Evolutionary conservation across 2,329 filamentous ascomycete genomes (phyloP).

Genomic region (Phialophora verrucosa): DNA sequence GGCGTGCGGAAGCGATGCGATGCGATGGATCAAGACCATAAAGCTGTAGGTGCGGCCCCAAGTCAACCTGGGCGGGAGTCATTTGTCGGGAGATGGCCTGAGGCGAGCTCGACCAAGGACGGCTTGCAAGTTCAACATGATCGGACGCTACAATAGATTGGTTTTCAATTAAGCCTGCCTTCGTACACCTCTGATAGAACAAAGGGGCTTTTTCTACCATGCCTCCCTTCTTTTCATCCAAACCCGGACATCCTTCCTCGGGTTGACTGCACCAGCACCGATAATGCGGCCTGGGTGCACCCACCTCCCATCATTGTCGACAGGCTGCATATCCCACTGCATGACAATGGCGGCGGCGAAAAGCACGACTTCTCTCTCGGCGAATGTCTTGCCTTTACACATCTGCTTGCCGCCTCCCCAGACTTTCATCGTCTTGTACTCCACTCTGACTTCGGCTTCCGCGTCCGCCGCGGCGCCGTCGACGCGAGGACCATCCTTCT

Average conservation of each 20-base stretch:
- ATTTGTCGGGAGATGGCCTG: not conserved
- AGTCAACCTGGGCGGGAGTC: not conserved
- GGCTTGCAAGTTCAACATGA: not conserved
- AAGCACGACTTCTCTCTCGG: constrained; percentile 57
- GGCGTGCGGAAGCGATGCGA: not conserved
- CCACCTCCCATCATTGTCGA: constrained; percentile 52
- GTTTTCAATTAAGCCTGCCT: not conserved
- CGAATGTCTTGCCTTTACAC: constrained; percentile 59
- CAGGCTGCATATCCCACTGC: constrained; percentile 63
- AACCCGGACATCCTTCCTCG: constrained; percentile 60
- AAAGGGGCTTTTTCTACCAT: constrained; percentile 20
- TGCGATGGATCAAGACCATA: not conserved
- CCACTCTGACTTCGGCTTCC: constrained; percentile 40
- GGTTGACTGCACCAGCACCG: constrained; percentile 58
- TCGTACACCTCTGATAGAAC: not conserved
- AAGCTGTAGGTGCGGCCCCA: not conserved
- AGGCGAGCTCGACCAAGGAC: not conserved
- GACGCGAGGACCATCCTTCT: constrained; percentile 42
- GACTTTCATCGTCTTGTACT: constrained; percentile 53
- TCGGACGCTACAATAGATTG: not conserved
- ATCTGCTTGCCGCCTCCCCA: constrained; percentile 57
- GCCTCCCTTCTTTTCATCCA: constrained; percentile 54
- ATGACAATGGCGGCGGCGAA: constrained; percentile 60
- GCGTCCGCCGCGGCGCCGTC: constrained; percentile 44
- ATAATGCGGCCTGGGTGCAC: constrained; percentile 57